Evolutionary conservation across 2,329 filamentous ascomycete species (phyloP).

Genomic region (Huntiella bhutanensis): DNA sequence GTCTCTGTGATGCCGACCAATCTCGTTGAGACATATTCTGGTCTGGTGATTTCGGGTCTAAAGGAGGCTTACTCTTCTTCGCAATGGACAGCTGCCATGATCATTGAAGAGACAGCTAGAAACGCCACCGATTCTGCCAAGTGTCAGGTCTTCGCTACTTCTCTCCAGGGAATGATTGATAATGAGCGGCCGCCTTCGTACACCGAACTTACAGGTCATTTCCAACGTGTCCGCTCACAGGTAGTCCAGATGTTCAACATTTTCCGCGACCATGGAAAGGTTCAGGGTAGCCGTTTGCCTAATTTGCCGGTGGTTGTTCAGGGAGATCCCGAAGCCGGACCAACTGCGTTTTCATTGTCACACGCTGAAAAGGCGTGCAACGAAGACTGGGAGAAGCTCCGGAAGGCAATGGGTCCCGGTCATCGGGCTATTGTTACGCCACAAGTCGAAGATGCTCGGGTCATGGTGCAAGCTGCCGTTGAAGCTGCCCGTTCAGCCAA

Average conservation of each 20-base stretch:
- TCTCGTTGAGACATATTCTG: conserved; percentile 33
- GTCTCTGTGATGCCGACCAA: conserved; percentile 58
- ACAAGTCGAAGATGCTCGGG: conserved; percentile 58
- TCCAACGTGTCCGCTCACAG: conserved; percentile 77
- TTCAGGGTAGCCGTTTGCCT: conserved; percentile 56
- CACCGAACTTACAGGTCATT: conserved; percentile 72
- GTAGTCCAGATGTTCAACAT: conserved; percentile 78
- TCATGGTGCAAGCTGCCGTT: conserved; percentile 51
- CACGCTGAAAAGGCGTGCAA: conserved; percentile 77
- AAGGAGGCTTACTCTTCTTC: conserved; percentile 63
- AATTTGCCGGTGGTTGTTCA: conserved; percentile 79
- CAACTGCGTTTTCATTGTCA: conserved; percentile 72
- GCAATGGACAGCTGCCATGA: conserved; percentile 63
- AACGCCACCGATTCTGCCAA: conserved; percentile 28
- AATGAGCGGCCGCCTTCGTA: conserved; percentile 66
- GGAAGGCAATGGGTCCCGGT: conserved; percentile 72
- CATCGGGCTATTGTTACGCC: conserved; percentile 71
- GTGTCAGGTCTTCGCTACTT: conserved; percentile 36
- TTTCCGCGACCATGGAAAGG: conserved; percentile 79
- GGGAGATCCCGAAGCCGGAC: conserved; percentile 77
- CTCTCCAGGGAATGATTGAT: conserved; percentile 61
- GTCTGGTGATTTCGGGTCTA: conserved; percentile 43
- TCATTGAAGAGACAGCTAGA: conserved; percentile 77
- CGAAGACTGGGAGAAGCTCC: conserved; percentile 72
- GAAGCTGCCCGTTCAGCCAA: conserved; percentile 65